Percentiles rank a stretch among this genome's conserved stretches.
phyloP scores from a whole-genome alignment of 176 grass and related monocot species.

The Luzula sylvatica region DNA sequence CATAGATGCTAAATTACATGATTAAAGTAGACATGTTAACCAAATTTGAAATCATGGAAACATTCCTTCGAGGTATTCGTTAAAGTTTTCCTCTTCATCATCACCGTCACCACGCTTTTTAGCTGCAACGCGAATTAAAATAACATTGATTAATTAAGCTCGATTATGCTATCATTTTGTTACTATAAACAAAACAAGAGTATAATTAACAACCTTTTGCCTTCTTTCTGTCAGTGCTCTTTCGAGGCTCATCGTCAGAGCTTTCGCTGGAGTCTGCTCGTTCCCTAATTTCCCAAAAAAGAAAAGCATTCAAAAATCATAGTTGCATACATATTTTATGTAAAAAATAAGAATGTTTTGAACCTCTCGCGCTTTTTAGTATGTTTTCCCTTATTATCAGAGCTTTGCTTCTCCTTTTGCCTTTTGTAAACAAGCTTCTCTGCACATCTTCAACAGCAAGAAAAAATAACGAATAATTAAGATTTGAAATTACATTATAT shows the following conservation, averaged over 20 bases:
- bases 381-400: conserved; percentile 26
- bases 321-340: neutral
- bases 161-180: too few relatives aligned
- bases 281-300: conserved; percentile 33
- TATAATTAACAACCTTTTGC: conserved; percentile 62
- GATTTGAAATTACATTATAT: too few relatives aligned
- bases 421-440: conserved; percentile 92
- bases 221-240: conserved; percentile 37
- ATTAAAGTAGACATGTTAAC: too few relatives aligned
- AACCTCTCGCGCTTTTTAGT: conserved; percentile 69
- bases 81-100: conserved; percentile 49
- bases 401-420: conserved; percentile 48
- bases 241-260: conserved; percentile 20
- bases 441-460: conserved; percentile 92
- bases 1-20: too few relatives aligned
- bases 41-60: conserved; percentile 39
- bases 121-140: conserved; percentile 23
- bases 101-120: conserved; percentile 2
- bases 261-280: conserved; percentile 21
- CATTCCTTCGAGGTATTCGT: conserved; percentile 73
- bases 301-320: conserved; percentile 11
- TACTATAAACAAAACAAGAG: too few relatives aligned
- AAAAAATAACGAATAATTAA: too few relatives aligned
- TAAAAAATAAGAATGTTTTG: neutral
- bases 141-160: neutral